Base-by-base conservation (phyloP, 805 yeast genomes). In the Yamadazyma olivae region DNA sequence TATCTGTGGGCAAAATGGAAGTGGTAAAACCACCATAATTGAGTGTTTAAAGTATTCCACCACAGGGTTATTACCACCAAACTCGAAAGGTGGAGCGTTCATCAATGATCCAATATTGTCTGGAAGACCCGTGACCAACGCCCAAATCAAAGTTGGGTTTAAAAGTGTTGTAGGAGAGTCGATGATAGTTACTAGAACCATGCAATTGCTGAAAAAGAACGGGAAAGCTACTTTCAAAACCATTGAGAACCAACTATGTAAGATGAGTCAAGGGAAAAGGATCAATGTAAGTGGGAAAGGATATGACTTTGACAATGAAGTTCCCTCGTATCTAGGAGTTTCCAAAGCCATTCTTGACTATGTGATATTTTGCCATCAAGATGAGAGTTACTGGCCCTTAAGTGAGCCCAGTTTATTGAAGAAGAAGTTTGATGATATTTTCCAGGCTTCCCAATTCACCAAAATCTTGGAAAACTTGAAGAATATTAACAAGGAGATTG, bases 281-380 rank as follows among this genome's bases (percentile, higher is more conserved):
- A 75, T 82, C 0, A 79, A 95, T 0, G 64, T 89, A 15, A 81
- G 89, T 40, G 81, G 95, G 2, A 81, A 90, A 46, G 81, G 88
- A 42, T 79, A 86, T 0, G 98, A 91, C 43, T 69, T 93, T 33
- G 96, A 93, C 51, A 61, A 71, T 4, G 83, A 83, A 37, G 81
- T 93, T 25, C 97, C 98, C 1, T 69, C 73, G 17, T 81, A 79
- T 44, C 67, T 93, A 38, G 99, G 99, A 5, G 95, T 90, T 1
- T 84, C 96, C 0, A 77, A 78, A 40, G 85, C 98, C 0, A 78
- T 93, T 36, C 62, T 93, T 34, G 96, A 91, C 46, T 87, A 88
- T 55, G 99, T 93, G 27, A 81, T 91, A 1, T 93, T 93, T 60
- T 91, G 99, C 53, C 99, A 93, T 53, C 99, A 93, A 57, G 99